Conservation (phyloP, 805 yeast species). For the Ogataea angusta region DNA sequence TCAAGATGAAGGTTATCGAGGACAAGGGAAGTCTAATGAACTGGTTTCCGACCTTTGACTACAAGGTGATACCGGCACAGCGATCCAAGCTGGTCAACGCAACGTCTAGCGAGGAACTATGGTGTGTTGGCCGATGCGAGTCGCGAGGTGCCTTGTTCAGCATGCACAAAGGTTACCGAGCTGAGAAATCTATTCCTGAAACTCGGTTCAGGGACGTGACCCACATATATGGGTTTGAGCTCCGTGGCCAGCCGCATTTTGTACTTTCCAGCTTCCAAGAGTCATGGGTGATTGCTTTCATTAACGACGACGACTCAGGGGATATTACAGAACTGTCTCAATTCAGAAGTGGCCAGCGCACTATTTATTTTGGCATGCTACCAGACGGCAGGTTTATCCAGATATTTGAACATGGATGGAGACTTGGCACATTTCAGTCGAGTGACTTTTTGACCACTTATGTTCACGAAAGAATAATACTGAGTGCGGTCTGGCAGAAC, state of each 20-base stretch:
- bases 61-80: constrained; percentile 16
- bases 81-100: constrained; percentile 18
- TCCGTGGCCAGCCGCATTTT: constrained; percentile 6
- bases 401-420: constrained; percentile 22
- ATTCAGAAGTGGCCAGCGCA: constrained; percentile 11
- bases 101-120: constrained; percentile 26
- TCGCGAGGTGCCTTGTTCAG: constrained; percentile 25
- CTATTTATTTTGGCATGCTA: constrained; percentile 14
- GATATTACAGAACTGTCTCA: constrained; percentile 14
- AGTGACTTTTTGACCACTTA: constrained; percentile 3
- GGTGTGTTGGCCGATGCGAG: constrained; percentile 30
- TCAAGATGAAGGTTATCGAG: constrained; percentile 19
- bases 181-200: constrained; percentile 19
- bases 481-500: constrained; percentile 13
- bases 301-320: constrained; percentile 6
- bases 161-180: constrained; percentile 24
- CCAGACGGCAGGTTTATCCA: constrained; percentile 17
- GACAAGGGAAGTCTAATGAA: constrained; percentile 18
- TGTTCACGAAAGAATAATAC: constrained; percentile 16
- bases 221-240: constrained; percentile 13
- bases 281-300: constrained; percentile 14
- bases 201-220: constrained; percentile 14
- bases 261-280: constrained; percentile 14
- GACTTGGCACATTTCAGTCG: constrained; percentile 19
- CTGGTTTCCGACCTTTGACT: constrained; percentile 31